Percentiles rank a stretch among this genome's conserved stretches.
These are phyloP conservation scores for Allantophomopsis lycopodina DNA, from an alignment of 2,329 filamentous ascomycete genomes.

Conservation along the genomic window DNA sequence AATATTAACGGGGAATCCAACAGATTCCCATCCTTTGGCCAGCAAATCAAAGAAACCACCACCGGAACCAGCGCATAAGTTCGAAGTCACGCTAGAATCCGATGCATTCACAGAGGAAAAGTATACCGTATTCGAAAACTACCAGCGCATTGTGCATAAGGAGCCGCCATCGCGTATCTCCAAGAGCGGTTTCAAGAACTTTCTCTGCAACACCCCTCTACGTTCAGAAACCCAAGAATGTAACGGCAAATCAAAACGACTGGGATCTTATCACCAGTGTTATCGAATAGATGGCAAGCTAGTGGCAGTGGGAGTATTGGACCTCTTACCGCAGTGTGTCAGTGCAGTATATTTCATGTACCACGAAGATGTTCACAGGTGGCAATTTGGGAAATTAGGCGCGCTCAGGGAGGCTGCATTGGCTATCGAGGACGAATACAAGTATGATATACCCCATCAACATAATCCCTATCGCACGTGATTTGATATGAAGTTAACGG, in stretches of 20 bases:
- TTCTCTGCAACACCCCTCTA: conserved; percentile 62
- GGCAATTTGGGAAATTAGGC: conserved; percentile 61
- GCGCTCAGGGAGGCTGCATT: conserved; percentile 61
- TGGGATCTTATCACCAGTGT: conserved; percentile 73
- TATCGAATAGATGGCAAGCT: conserved; percentile 66
- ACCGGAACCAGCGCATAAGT: conserved; percentile 50
- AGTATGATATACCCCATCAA: conserved; percentile 29
- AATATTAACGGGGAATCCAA: not conserved
- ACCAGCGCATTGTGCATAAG: conserved; percentile 60
- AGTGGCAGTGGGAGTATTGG: conserved; percentile 64
- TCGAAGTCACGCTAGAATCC: conserved; percentile 57
- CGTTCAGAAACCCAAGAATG: conserved; percentile 24
- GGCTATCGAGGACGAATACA: conserved; percentile 53
- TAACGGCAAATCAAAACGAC: conserved; percentile 35
- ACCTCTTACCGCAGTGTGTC: conserved; percentile 63
- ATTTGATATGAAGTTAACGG: conserved; percentile 22
- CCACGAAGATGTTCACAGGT: conserved; percentile 57
- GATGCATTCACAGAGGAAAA: conserved; percentile 66
- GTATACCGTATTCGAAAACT: conserved; percentile 58
- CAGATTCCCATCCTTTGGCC: not conserved
- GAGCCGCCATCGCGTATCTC: conserved; percentile 47
- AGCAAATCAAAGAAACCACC: conserved; percentile 27
- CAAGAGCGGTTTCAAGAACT: conserved; percentile 49
- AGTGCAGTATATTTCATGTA: conserved; percentile 80
- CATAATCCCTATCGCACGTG: too few relatives aligned